phyloP scores from a whole-genome alignment of 1,284 basidiomycete genomes.

The Ganoderma meredithae region DNA sequence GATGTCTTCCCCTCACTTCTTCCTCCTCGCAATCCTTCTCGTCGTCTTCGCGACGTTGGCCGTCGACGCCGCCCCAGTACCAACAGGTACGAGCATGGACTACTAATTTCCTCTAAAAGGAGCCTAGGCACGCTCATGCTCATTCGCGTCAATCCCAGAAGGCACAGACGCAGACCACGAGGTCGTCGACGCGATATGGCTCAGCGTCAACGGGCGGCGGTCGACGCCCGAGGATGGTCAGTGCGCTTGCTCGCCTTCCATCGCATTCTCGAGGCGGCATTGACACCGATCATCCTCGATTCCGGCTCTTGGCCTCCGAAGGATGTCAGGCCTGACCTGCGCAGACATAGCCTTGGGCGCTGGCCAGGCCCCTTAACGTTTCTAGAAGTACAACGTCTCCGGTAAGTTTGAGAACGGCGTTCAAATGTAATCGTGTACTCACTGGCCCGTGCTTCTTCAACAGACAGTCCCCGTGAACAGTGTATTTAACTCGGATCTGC shows the following conservation, averaged over 20 bases:
- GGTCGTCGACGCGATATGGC: neutral
- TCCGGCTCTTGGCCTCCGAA: neutral
- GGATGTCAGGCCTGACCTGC: neutral
- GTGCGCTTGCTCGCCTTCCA: constrained; percentile 2
- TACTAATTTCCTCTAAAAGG: no score
- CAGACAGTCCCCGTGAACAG: neutral
- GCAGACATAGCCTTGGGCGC: neutral
- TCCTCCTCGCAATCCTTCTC: neutral
- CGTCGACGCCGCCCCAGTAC: neutral
- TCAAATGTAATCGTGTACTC: neutral
- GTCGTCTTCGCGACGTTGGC: neutral
- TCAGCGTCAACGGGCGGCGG: neutral
- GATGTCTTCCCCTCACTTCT: neutral
- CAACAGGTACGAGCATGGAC: neutral
- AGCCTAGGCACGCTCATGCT: no score
- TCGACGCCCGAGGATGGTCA: neutral
- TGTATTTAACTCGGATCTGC: neutral
- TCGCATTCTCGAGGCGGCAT: neutral
- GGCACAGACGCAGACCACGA: neutral
- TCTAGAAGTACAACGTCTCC: neutral
- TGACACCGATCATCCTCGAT: constrained; percentile 1
- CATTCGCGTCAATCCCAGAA: neutral
- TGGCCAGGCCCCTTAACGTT: neutral
- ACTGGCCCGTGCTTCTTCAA: neutral
- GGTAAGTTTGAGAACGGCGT: neutral